A percentile compares a stretch with the other conserved stretches of the same genome.
Evolutionary conservation across 2,329 filamentous ascomycete species (phyloP).

Genomic region (Mycosphaerella arachidis): DNA sequence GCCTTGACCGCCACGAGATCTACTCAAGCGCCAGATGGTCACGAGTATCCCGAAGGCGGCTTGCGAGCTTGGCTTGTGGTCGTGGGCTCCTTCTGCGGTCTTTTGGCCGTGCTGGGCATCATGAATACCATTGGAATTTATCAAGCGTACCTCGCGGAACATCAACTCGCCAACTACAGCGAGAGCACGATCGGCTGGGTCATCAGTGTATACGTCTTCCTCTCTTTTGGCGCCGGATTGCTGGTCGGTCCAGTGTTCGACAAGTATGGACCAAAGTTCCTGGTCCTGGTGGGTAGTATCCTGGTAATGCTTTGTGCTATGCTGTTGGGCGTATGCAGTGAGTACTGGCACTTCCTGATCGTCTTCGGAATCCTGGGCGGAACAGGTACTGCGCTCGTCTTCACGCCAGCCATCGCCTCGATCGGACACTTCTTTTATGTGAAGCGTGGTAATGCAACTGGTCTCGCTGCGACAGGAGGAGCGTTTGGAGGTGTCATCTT

Average conservation of each 20-base stretch:
- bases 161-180: conserved; percentile 22
- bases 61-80: conserved; percentile 76
- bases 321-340: conserved; percentile 60
- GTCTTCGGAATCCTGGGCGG: conserved; percentile 71
- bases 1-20: conserved; percentile 12
- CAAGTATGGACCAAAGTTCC: conserved; percentile 42
- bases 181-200: conserved; percentile 28
- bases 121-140: conserved; percentile 28
- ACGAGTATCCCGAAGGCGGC: conserved; percentile 66
- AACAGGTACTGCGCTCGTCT: conserved; percentile 68
- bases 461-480: conserved; percentile 68
- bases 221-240: conserved; percentile 25
- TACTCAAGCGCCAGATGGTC: conserved; percentile 14
- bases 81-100: conserved; percentile 59
- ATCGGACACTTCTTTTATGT: conserved; percentile 77
- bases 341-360: conserved; percentile 40
- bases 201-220: conserved; percentile 26
- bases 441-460: conserved; percentile 72
- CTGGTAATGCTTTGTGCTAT: conserved; percentile 59
- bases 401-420: conserved; percentile 73
- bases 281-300: conserved; percentile 63
- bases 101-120: conserved; percentile 49
- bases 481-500: conserved; percentile 44
- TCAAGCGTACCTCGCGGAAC: conserved; percentile 35
- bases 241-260: conserved; percentile 29